Percentiles rank a stretch among this genome's conserved stretches.
These are phyloP conservation scores for Lathyrus sativus DNA, from an alignment of 306 rosid genomes.

Conservation along the genomic window DNA sequence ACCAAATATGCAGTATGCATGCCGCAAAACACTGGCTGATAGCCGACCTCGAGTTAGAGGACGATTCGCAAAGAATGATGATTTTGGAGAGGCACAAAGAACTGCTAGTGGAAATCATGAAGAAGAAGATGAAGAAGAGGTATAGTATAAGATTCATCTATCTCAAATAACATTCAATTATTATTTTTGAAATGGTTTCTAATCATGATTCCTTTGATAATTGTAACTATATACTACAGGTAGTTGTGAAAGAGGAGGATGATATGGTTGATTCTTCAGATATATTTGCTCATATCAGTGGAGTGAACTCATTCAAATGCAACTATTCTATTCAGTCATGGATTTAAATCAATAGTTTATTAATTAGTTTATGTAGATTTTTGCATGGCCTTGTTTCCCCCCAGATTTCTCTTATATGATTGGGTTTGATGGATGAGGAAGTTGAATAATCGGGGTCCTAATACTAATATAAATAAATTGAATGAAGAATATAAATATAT, in stretches of 20 bases:
- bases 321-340: conserved; percentile 86
- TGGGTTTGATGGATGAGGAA: conserved; percentile 46
- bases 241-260: conserved; percentile 88
- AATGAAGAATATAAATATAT: conserved; percentile 45
- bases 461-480: conserved; percentile 49
- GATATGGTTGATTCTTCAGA: conserved; percentile 96
- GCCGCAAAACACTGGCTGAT: conserved; percentile 94
- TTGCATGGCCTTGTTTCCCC: conserved; percentile 59
- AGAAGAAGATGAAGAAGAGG: conserved; percentile 87
- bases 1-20: conserved; percentile 75
- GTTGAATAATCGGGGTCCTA: conserved; percentile 62
- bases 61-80: conserved; percentile 95
- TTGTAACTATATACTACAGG: conserved; percentile 48
- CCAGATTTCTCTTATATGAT: conserved; percentile 40
- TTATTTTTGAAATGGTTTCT: conserved; percentile 26
- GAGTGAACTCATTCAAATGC: conserved; percentile 99
- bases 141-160: conserved; percentile 34
- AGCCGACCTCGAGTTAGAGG: conserved; percentile 98
- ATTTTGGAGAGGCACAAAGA: conserved; percentile 68
- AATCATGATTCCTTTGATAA: conserved; percentile 20
- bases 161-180: conserved; percentile 13
- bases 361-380: conserved; percentile 49
- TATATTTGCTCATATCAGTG: conserved; percentile 93
- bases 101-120: conserved; percentile 67
- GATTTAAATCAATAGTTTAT: conserved; percentile 54